These are phyloP conservation scores for Phaffomyces opuntiae DNA, from an alignment of 805 yeast species.

Conservation along the genomic window DNA sequence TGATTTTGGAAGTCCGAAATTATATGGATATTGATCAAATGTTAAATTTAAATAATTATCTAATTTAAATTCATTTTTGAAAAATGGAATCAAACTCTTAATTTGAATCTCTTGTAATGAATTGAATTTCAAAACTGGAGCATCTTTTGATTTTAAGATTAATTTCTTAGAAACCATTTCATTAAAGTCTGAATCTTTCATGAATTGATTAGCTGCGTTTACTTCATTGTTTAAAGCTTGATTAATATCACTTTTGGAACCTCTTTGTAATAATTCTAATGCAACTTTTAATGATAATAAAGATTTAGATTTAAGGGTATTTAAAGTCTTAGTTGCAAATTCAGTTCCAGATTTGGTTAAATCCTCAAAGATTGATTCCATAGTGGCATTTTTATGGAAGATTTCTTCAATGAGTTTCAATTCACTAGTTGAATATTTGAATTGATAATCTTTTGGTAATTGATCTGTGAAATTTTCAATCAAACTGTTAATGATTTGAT, in stretches of 20 bases:
- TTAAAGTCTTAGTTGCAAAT: slow-evolving; percentile 56
- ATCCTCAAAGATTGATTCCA: slow-evolving; percentile 42
- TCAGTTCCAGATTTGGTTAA: slow-evolving; percentile 47
- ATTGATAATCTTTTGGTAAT: slow-evolving; percentile 55
- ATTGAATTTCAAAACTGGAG: slow-evolving; percentile 45
- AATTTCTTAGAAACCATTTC: slow-evolving; percentile 60
- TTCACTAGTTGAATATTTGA: slow-evolving; percentile 48
- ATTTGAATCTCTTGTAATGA: slow-evolving; percentile 30
- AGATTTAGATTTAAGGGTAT: slow-evolving; percentile 57
- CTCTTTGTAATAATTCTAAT: slow-evolving; percentile 58
- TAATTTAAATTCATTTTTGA: slow-evolving; percentile 25
- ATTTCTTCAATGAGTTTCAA: slow-evolving; percentile 60
- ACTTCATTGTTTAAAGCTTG: slow-evolving; percentile 69
- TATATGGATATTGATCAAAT: slow-evolving; percentile 38
- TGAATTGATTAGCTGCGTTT: slow-evolving; percentile 69
- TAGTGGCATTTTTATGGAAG: slow-evolving; percentile 42
- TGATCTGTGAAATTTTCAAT: slow-evolving; percentile 74
- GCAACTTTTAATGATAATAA: slow-evolving; percentile 74
- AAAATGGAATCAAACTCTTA: slow-evolving; percentile 25
- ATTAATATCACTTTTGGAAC: slow-evolving; percentile 49
- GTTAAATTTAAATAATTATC: slow-evolving; percentile 26
- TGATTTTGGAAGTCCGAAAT: slow-evolving; percentile 78
- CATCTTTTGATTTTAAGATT: slow-evolving; percentile 49
- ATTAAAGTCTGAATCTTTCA: slow-evolving; percentile 57
- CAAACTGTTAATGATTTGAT: slow-evolving; percentile 52